These are phyloP conservation scores for Aspergillus japonicus DNA, from an alignment of 2,329 filamentous ascomycete genomes.

Conservation along the genomic window DNA sequence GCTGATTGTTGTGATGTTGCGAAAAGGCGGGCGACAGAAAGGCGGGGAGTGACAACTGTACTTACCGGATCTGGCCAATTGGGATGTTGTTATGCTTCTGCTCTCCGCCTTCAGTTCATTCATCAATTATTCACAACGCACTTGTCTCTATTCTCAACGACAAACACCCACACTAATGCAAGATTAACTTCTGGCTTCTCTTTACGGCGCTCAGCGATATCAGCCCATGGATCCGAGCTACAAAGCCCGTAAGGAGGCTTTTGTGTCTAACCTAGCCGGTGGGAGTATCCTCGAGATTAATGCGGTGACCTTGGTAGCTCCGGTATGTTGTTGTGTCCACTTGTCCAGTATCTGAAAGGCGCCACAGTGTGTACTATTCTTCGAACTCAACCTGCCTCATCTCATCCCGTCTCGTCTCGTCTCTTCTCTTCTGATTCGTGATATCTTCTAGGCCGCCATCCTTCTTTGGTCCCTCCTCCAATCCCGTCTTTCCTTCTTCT, in stretches of 20 bases:
- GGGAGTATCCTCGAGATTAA: slow-evolving; percentile 84
- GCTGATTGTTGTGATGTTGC: neutral
- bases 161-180: neutral
- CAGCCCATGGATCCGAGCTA: slow-evolving; percentile 58
- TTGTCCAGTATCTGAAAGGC: neutral
- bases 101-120: neutral
- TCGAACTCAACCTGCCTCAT: too few species aligned
- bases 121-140: neutral
- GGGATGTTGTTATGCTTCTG: neutral
- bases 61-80: neutral
- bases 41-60: neutral
- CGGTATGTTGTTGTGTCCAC: slow-evolving; percentile 61
- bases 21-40: neutral
- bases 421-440: neutral
- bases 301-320: slow-evolving; percentile 76
- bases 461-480: slow-evolving; percentile 89
- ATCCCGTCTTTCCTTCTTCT: slow-evolving; percentile 79
- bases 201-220: neutral
- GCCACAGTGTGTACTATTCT: too few species aligned
- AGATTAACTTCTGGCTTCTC: neutral
- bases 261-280: slow-evolving; percentile 87
- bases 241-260: slow-evolving; percentile 90
- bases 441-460: slow-evolving; percentile 65
- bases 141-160: too few species aligned
- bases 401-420: slow-evolving; percentile 11